Conservation (phyloP, 2,329 filamentous ascomycete genomes). For the Fusarium siculi region DNA sequence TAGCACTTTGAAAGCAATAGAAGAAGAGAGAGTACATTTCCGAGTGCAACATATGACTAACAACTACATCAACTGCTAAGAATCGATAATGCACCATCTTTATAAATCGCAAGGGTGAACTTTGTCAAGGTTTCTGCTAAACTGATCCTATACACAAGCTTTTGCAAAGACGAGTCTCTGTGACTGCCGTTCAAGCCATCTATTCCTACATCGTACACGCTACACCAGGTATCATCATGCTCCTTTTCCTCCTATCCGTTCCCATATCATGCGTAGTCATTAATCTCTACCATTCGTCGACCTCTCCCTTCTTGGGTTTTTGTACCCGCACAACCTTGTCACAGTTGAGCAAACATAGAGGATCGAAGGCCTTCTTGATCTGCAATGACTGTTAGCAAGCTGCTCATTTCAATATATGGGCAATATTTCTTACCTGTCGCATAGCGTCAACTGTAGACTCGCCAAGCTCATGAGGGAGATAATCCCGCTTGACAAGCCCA, state of each 20-base stretch:
- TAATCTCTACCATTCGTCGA: slow-evolving; percentile 55
- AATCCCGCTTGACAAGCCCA: slow-evolving; percentile 85
- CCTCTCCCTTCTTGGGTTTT: slow-evolving; percentile 55
- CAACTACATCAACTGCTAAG: not conserved
- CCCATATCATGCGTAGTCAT: not conserved
- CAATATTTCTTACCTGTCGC: slow-evolving; percentile 70
- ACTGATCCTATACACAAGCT: slow-evolving; percentile 18
- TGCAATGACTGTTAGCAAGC: slow-evolving; percentile 46
- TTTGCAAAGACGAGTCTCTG: not conserved
- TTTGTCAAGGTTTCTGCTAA: not conserved
- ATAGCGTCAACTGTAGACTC: slow-evolving; percentile 81
- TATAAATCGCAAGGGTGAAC: not conserved
- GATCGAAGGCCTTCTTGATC: slow-evolving; percentile 85
- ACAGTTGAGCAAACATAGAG: slow-evolving; percentile 74
- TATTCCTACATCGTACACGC: slow-evolving; percentile 35
- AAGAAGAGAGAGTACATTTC: not conserved
- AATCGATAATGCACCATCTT: not conserved
- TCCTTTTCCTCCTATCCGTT: not conserved
- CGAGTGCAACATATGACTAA: not conserved
- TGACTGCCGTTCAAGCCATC: slow-evolving; percentile 9
- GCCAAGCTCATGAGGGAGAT: slow-evolving; percentile 81
- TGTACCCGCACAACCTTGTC: slow-evolving; percentile 75
- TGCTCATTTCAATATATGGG: not conserved
- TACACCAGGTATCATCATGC: slow-evolving; percentile 26
- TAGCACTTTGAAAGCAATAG: no score